Conservation (phyloP, 495 filamentous ascomycete species). For the Terfezia boudieri region DNA sequence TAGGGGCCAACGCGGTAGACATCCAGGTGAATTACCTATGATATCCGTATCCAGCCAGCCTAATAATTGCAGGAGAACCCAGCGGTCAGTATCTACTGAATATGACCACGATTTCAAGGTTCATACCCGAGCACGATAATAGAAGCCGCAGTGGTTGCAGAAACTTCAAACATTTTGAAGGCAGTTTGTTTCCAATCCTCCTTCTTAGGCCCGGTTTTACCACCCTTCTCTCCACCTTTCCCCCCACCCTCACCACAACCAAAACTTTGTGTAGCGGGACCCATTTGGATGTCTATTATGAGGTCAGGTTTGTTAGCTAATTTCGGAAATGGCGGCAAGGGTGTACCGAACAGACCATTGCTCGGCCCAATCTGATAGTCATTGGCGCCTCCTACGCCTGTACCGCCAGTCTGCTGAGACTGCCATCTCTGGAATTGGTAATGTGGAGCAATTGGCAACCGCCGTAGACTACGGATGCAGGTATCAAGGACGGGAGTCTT, state of each 20-base stretch:
- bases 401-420: not conserved
- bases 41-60: constrained; percentile 61
- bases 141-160: constrained; percentile 69
- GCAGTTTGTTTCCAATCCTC: constrained; percentile 26
- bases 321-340: not conserved
- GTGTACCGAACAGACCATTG: not conserved
- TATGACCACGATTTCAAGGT: not conserved
- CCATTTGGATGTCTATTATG: not conserved
- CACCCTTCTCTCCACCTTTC: not conserved
- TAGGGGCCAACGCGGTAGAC: too few relatives aligned
- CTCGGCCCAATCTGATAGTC: not conserved
- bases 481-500: too few relatives aligned
- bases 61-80: constrained; percentile 15
- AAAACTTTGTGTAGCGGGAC: not conserved
- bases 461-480: too few relatives aligned
- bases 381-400: not conserved
- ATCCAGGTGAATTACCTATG: constrained; percentile 21
- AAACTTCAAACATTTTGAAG: constrained; percentile 68
- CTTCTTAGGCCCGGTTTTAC: not conserved
- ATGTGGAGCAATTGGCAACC: too few relatives aligned
- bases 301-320: not conserved
- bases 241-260: not conserved
- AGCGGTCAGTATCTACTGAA: constrained; percentile 7
- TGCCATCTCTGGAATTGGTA: not conserved
- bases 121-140: constrained; percentile 57